Base-by-base conservation (phyloP, 805 yeast genomes). In the Wickerhamiella occidentalis region DNA sequence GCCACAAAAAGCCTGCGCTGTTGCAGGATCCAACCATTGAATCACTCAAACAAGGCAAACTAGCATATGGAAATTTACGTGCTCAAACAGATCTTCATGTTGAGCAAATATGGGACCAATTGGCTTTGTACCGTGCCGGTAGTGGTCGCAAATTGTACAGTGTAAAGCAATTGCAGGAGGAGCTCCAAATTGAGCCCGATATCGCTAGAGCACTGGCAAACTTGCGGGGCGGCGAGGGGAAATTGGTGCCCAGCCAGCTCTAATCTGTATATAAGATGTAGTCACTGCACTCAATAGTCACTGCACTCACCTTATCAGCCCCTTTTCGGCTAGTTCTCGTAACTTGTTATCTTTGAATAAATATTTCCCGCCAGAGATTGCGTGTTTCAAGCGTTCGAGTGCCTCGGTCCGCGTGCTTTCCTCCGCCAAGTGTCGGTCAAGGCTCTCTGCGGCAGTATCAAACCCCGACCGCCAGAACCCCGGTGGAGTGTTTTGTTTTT, bases 391-490 rank as follows among this genome's bases (percentile, higher is more conserved):
- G 8, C 55, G 48, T 13, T 25, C 12, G 2, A 17, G 29, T 11
- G 51, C 71, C 29, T 64, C 60, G 37, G 59, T 56, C 3, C 70
- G 60, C 17, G 71, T 57, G 48, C 53, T 51, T 19, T 64, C 63
- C 1, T 50, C 52, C 4, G 70, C 62, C 48, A 64, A 61, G 15
- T 52, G 51, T 54, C 67, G 68, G 50, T 71, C 77, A 40, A 58
- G 63, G 1, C 47, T 56, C 11, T 65, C 60, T 55, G 79, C 77
- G 52, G 76, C 82, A 0, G 82, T 74, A 4, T 64, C 65, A 54
- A 80, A 78, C 47, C 77, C 83, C 21, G 78, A 66, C 36, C 77
- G 62, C 54, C 76, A 78, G 61, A 72, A 77, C 0, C 82, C 82
- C 0, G 79, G 79, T 1, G 82, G 83, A 1, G 76, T 68, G 3